Evolutionary conservation across 345 rosid species (phyloP), one percentile per base, ranked within the genome.

Genomic region (Gossypium rotundifolium): DNA sequence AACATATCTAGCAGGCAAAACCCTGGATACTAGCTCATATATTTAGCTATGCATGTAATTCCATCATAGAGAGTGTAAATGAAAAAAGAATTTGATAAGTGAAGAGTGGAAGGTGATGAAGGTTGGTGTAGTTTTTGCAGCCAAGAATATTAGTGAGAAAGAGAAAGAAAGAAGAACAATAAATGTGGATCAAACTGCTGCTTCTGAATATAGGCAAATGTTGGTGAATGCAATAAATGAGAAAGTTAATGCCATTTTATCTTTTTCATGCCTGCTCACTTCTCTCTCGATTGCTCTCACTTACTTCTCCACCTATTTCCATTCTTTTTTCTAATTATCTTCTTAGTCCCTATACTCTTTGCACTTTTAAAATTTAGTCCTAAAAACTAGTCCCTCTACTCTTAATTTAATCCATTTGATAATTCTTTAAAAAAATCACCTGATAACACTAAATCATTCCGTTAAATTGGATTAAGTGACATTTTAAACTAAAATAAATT

Each of bases 161-260:
- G 61, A 12, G 79, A 73, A 55, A 48, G 76, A 11, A 58, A 45
- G 20, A 38, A 72, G 51, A 49, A 84, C 77, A 84, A 33, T 88
- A 80, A 87, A 87, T 85, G 86, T 71, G 76, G 76, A 81, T 79
- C 72, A 76, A 79, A 81, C 77, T 77, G 83, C 76, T 83, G 74
- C 81, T 81, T 76, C 84, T 76, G 81, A 74, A 55, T 54, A 77
- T 73, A 60, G 77, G 74, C 63, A 69, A 73, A 76, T 72, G 81
- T 80, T 53, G 88, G 87, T 88, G 93, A 79, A 81, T 75, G 78
- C 89, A 87, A 75, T 88, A 72, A 88, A 84, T 87, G 88, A 73
- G 84, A 40, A n/a, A 84, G 83, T 86, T 70, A 86, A 86, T 85
- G 86, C 81, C 42, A 62, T 77, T 79, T 75, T 80, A 83, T 80